Conservation (phyloP, 225 moss, liverwort and hornwort genomes). For the Pleurozium schreberi region DNA sequence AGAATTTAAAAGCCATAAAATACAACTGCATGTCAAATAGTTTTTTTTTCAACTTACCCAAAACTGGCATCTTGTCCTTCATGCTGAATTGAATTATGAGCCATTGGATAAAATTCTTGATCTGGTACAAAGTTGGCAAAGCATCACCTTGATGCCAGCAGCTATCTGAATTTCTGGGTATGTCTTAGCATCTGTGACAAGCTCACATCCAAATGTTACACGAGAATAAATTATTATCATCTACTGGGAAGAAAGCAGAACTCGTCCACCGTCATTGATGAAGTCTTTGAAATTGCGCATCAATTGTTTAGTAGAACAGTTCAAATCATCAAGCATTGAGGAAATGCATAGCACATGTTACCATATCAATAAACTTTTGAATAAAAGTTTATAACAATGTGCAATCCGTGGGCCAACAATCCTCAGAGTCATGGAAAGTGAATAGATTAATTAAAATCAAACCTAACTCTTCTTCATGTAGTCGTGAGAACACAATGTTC, state of each 20-base stretch:
- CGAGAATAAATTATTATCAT: not conserved
- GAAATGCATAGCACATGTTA: not conserved
- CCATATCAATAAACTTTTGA: not conserved
- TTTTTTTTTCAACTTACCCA: too few relatives aligned
- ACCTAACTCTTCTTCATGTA: not conserved
- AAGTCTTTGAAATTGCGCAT: not conserved
- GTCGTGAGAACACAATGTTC: not conserved
- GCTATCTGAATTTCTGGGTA: not conserved
- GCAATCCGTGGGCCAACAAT: too few relatives aligned
- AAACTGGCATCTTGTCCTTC: too few relatives aligned
- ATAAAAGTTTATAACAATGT: too few relatives aligned
- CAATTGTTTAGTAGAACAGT: not conserved
- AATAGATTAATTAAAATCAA: too few relatives aligned
- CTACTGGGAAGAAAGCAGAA: not conserved
- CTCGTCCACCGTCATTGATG: not conserved
- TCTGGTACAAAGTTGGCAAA: not conserved
- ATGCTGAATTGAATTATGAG: too few relatives aligned
- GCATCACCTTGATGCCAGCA: not conserved
- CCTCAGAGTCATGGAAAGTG: too few relatives aligned
- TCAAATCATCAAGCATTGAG: not conserved
- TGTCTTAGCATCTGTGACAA: not conserved
- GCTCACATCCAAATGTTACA: not conserved
- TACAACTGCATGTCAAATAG: too few relatives aligned
- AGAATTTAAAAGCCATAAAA: too few relatives aligned
- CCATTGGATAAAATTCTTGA: too few relatives aligned